phyloP scores from a whole-genome alignment of 805 yeast genomes.

The Wickerhamomyces strasburgensis region DNA sequence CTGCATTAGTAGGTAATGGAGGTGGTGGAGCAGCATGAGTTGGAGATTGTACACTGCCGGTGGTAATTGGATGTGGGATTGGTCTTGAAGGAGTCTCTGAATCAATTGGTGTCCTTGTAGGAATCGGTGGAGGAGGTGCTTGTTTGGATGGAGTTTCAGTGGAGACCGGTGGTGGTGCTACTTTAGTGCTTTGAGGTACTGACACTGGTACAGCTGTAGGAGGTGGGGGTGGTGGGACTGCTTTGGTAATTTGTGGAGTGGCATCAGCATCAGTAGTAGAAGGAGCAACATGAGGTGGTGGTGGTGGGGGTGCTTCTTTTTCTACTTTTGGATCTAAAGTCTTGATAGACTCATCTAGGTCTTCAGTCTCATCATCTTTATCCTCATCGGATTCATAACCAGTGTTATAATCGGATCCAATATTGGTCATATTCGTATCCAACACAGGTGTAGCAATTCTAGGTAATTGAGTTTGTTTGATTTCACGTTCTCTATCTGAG shows the following conservation, averaged over 20 bases:
- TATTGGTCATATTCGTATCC: constrained; percentile 13
- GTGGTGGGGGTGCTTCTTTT: constrained; percentile 8
- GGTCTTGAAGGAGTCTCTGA: constrained; percentile 25
- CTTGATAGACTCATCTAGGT: constrained; percentile 4
- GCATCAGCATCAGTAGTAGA: too few species aligned
- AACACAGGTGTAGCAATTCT: constrained; percentile 7
- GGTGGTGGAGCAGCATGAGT: constrained; percentile 6
- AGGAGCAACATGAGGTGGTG: constrained; percentile 21
- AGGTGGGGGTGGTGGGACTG: constrained; percentile 24
- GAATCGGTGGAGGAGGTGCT: constrained; percentile 8
- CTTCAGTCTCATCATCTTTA: constrained; percentile 19
- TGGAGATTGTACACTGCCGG: constrained; percentile 8
- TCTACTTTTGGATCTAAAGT: constrained; percentile 6
- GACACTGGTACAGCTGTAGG: constrained; percentile 19
- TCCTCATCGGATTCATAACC: constrained; percentile 74
- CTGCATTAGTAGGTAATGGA: too few species aligned
- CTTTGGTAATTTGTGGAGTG: too few species aligned
- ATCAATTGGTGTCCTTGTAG: constrained; percentile 20
- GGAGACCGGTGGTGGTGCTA: constrained; percentile 3
- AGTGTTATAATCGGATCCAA: constrained; percentile 35
- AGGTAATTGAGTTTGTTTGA: constrained; percentile 8
- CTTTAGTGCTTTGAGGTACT: not conserved
- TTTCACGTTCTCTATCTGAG: constrained; percentile 21
- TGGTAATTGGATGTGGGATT: constrained; percentile 10
- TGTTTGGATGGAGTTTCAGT: constrained; percentile 4